phyloP scores from a whole-genome alignment of 129 eudicot genomes.

The Lactuca saligna region DNA sequence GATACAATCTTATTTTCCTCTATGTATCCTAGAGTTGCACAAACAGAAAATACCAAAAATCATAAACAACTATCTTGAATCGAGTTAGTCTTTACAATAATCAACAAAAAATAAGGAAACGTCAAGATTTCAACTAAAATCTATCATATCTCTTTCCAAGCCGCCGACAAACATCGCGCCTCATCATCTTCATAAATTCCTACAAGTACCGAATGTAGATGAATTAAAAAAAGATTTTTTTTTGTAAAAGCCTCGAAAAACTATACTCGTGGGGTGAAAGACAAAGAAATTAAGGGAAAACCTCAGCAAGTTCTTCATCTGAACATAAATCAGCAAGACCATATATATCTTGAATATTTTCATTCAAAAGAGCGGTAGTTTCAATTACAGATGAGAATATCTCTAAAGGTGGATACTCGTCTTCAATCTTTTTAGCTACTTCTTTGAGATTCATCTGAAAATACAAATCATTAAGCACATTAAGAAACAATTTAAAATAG shows the following conservation, averaged over 20 bases:
- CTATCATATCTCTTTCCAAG: slow-evolving; percentile 38
- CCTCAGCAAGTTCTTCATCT: slow-evolving; percentile 62
- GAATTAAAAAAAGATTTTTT: background rate
- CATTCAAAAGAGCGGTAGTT: slow-evolving; percentile 33
- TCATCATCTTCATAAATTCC: slow-evolving; percentile 65
- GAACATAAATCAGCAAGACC: slow-evolving; percentile 47
- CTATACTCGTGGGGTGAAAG: background rate
- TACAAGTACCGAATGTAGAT: slow-evolving; percentile 19
- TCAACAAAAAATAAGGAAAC: background rate
- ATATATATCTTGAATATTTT: slow-evolving; percentile 35
- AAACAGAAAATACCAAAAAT: slow-evolving; percentile 10
- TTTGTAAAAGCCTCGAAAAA: background rate
- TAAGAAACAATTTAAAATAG: background rate
- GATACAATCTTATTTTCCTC: background rate
- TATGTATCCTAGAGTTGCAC: background rate
- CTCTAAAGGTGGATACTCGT: slow-evolving; percentile 48
- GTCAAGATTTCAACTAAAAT: slow-evolving; percentile 6
- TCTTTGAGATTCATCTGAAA: slow-evolving; percentile 49
- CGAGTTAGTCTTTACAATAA: background rate
- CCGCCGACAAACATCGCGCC: slow-evolving; percentile 57
- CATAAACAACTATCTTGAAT: slow-evolving; percentile 9
- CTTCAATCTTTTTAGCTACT: slow-evolving; percentile 52
- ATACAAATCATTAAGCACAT: background rate
- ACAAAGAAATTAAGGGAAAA: background rate
- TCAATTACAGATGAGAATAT: slow-evolving; percentile 63